phyloP scores from a whole-genome alignment of 495 filamentous ascomycete species.

The Tuber aestivum region DNA sequence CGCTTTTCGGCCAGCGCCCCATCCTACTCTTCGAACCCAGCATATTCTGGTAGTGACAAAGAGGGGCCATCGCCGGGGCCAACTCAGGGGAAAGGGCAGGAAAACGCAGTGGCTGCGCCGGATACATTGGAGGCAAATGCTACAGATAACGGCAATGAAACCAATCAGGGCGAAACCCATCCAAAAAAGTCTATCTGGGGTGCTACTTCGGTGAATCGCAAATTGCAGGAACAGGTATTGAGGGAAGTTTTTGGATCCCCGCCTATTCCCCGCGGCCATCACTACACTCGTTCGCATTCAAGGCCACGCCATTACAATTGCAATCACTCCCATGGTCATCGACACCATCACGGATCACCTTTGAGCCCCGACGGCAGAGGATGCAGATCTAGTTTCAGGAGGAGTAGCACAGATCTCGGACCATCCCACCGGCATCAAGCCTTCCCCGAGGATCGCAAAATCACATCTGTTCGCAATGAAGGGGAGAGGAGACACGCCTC shows the following conservation, averaged over 20 bases:
- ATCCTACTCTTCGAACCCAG: constrained; percentile 29
- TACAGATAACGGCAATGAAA: constrained; percentile 5
- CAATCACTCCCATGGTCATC: constrained; percentile 50
- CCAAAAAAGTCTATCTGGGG: constrained; percentile 51
- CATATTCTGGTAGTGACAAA: constrained; percentile 12
- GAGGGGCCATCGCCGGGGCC: background rate
- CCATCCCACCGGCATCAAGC: constrained; percentile 17
- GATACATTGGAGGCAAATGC: background rate
- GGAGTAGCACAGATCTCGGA: constrained; percentile 36
- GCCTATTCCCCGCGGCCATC: constrained; percentile 61
- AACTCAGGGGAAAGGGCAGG: constrained; percentile 3
- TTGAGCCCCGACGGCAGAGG: background rate
- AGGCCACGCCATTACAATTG: constrained; percentile 58
- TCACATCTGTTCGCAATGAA: constrained; percentile 31
- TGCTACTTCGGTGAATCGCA: constrained; percentile 86
- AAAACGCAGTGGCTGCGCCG: constrained; percentile 12
- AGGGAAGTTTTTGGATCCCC: constrained; percentile 88
- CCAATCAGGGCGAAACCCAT: constrained; percentile 13
- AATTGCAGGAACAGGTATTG: constrained; percentile 83
- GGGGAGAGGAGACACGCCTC: constrained; percentile 33
- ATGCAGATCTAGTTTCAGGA: constrained; percentile 19
- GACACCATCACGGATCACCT: constrained; percentile 42
- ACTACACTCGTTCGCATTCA: constrained; percentile 51
- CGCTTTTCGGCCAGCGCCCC: constrained; percentile 45
- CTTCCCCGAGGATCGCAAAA: constrained; percentile 30